Base-by-base conservation (phyloP, 2,329 filamentous ascomycete genomes). In the Aspergillus tubingensis region DNA sequence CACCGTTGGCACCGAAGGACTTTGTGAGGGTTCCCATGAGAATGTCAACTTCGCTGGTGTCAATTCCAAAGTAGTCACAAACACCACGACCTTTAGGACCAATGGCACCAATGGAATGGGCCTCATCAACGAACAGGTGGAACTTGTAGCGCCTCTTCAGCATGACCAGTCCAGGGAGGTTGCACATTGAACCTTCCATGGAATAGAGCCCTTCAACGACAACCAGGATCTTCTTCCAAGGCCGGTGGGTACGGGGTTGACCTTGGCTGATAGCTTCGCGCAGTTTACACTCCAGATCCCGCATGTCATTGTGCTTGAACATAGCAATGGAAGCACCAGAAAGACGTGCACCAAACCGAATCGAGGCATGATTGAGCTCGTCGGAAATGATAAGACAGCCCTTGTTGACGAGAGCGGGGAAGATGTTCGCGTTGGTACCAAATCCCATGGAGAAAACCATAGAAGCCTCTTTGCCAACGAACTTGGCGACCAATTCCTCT, bases 381-480 rank as follows among this genome's bases (percentile, higher is more conserved):
- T 99, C 95, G 0, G 94, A 98, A 69, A 99, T 91, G 74, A 99
- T 90, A 56, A 99, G 84, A 72, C 91, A 96, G 62, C 95, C 95
- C 80, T 96, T 98, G 70, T 90, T 89, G 57, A 96, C 91, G 44
- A 99, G 83, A 38, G 93, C 92, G 3, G 94, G 92, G 82, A 99
- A 98, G 15, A 93, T 88, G 66, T 90, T 91, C 30, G 94, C 90
- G 73, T 99, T 99, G 65, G 95, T 99, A 63, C 93, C 92, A 74
- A 96, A 99, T 36, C 95, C 95, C 95, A 99, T 99, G 23, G 94
- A 97, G 81, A 98, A 98, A 55, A 99, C 89, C 89, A 97, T 97
- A 27, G 95, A 89, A 27, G 91, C 87, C 60, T 93, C 90, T 82
- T 98, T 99, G 75, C 93, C 94, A 41, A 98, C 91, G 72, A 99